Conservation (phyloP, 108 stramenopile genomes). For the Ochromonas danica region DNA sequence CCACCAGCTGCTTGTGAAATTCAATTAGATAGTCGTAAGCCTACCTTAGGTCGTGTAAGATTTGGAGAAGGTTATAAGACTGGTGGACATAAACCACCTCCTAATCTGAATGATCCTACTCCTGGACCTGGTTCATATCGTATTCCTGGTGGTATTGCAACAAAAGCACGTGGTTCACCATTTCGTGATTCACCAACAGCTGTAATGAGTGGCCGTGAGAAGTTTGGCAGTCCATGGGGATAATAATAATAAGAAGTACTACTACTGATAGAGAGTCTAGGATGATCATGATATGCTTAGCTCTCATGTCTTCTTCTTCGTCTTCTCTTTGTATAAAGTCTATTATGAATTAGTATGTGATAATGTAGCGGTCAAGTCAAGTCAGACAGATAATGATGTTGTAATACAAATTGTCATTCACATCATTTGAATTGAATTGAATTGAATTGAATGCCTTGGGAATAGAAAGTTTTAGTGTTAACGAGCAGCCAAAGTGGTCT, state of each 20-base stretch:
- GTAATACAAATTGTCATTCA: too few species aligned
- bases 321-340: too few species aligned
- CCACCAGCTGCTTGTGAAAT: conserved; percentile 33
- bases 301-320: too few species aligned
- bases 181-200: conserved; percentile 13
- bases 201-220: conserved; percentile 10
- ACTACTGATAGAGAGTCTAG: too few species aligned
- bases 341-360: too few species aligned
- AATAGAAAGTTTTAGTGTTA: too few species aligned
- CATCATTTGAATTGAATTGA: too few species aligned
- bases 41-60: neutral
- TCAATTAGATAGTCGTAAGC: conserved; percentile 27
- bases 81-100: neutral
- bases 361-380: too few species aligned
- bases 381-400: too few species aligned
- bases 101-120: conserved; percentile 11
- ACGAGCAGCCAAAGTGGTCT: too few species aligned
- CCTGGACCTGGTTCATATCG: conserved; percentile 35
- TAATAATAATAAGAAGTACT: conserved; percentile 5
- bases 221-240: conserved; percentile 32
- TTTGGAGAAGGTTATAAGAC: conserved; percentile 32
- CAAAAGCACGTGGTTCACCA: conserved; percentile 5
- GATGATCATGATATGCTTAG: too few species aligned
- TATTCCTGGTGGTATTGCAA: conserved; percentile 30
- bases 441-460: too few species aligned